Evolutionary conservation across 2,329 filamentous ascomycete species (phyloP).

Genomic region (Epichloe baconii): DNA sequence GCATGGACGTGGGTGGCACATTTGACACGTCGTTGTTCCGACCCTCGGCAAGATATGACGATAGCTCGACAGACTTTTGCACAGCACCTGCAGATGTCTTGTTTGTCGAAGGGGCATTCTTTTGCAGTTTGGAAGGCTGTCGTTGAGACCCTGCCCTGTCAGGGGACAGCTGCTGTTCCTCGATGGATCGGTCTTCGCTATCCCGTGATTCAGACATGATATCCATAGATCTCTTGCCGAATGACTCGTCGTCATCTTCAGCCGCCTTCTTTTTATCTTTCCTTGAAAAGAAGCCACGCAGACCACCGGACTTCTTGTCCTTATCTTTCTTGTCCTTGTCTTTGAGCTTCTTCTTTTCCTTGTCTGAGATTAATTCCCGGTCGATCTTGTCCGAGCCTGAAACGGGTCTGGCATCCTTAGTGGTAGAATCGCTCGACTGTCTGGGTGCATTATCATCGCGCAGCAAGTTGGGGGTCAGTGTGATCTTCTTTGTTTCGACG

Average conservation of each 20-base stretch:
- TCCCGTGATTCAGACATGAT: slow-evolving; percentile 29
- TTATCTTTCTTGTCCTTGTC: slow-evolving; percentile 64
- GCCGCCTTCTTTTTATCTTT: slow-evolving; percentile 45
- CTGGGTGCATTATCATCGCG: slow-evolving; percentile 59
- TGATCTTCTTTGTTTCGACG: slow-evolving; percentile 93
- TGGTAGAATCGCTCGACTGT: slow-evolving; percentile 34
- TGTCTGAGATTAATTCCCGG: slow-evolving; percentile 42
- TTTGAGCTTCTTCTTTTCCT: slow-evolving; percentile 66
- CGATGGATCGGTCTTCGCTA: slow-evolving; percentile 28
- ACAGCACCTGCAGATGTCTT: slow-evolving; percentile 21
- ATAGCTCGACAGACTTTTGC: slow-evolving; percentile 26
- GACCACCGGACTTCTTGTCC: slow-evolving; percentile 43
- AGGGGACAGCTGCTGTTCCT: slow-evolving; percentile 28
- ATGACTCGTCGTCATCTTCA: slow-evolving; percentile 46
- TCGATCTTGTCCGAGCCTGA: slow-evolving; percentile 62
- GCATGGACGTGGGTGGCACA: slow-evolving; percentile 43
- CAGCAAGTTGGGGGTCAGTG: slow-evolving; percentile 81
- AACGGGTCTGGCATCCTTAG: slow-evolving; percentile 39
- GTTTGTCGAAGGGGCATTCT: slow-evolving; percentile 36
- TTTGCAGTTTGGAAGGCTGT: slow-evolving; percentile 56
- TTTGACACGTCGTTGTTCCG: slow-evolving; percentile 40
- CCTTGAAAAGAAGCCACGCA: slow-evolving; percentile 49
- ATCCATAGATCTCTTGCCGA: slow-evolving; percentile 52
- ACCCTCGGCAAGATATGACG: slow-evolving; percentile 29
- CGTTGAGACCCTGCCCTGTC: slow-evolving; percentile 35